These are phyloP conservation scores for Babesia caballi DNA, from an alignment of 169 alveolate species.

Conservation along the genomic window DNA sequence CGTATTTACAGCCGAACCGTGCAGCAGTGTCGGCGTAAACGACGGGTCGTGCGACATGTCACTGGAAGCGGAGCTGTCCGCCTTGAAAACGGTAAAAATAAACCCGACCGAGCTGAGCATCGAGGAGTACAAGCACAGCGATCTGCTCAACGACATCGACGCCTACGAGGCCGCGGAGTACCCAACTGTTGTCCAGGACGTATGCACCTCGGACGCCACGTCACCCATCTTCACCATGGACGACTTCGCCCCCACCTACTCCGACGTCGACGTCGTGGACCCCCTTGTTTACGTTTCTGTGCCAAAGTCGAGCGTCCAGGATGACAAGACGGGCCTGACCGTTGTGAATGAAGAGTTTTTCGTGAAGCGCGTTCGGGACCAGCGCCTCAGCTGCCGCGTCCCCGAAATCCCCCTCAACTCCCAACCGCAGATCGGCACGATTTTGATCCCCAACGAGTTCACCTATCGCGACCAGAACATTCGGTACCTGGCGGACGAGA, in stretches of 20 bases:
- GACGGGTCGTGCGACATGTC: conserved; percentile 28
- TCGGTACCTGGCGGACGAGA: conserved; percentile 57
- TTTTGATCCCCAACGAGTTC: conserved; percentile 51
- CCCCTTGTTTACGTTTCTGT: conserved; percentile 39
- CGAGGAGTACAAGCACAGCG: conserved; percentile 58
- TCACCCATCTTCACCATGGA: conserved; percentile 37
- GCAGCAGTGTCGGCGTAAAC: conserved; percentile 27
- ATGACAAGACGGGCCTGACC: conserved; percentile 8
- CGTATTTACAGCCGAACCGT: conserved; percentile 18
- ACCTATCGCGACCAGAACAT: conserved; percentile 55
- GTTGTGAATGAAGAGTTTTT: conserved; percentile 18
- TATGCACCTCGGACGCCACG: conserved; percentile 16
- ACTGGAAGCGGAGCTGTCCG: conserved; percentile 16
- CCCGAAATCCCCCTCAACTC: conserved; percentile 31
- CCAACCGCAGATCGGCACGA: conserved; percentile 28
- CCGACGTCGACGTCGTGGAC: conserved; percentile 28
- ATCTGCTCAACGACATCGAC: conserved; percentile 56
- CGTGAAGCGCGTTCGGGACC: conserved; percentile 28
- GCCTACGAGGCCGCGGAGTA: conserved; percentile 46
- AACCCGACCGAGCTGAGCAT: conserved; percentile 15
- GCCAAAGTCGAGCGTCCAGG: conserved; percentile 40
- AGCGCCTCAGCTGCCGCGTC: conserved; percentile 7
- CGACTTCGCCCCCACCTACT: conserved; percentile 12
- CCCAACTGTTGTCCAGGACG: conserved; percentile 7
- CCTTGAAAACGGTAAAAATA: conserved; percentile 6